Base-by-base conservation (phyloP, 192 early-diverging fungal species). In the Blastocladiella britannica region DNA sequence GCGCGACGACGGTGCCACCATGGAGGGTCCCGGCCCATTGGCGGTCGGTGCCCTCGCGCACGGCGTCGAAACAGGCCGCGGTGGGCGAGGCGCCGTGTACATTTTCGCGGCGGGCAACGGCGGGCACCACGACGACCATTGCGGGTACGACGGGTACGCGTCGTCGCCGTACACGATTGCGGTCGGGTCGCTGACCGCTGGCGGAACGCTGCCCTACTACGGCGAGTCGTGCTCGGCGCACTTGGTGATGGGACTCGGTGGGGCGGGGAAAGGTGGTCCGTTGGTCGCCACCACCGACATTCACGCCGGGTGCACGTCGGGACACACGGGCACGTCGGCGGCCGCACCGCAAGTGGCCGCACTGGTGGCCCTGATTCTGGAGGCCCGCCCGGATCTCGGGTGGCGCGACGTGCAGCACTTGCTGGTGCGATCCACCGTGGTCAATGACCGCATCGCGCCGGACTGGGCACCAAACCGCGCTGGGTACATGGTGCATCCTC, bases 31-130 rank as follows among this genome's bases (percentile, higher is more conserved):
- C 6, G 75, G 80, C 26, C 66, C 74, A 9, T 60, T 91, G 3
- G 78, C 94, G 18, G 62, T 75, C 53, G 82, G 91, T 26, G 93
- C 95, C 5, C 81, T 98, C 22, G 56, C 79, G 26, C 88, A 90
- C 53, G 95, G 95, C 12, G 78, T 93, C 23, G 62, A 72, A 5
- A 83, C 88, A 6, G 92, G 95, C 0, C 73, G 95, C 20, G 63
- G 69, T 2, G 93, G 91, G 12, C 74, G 78, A 31, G 93, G 93
- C 8, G 87, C 84, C 15, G 77, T 97, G 26, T 97, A 74, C 67
- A 87, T 97, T 6, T 97, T 97, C 75, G 93, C 89, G 0, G 81
- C 85, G 1, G 93, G 93, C 27, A 94, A 97, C 58, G 93, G 93
- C 26, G 91, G 85, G 0, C 65, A 69, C 0, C 62, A 53, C 4